Percentiles rank a stretch among this genome's conserved stretches.
Evolutionary conservation across 1,284 basidiomycete species (phyloP).

Genomic region (Hemileia vastatrix): DNA sequence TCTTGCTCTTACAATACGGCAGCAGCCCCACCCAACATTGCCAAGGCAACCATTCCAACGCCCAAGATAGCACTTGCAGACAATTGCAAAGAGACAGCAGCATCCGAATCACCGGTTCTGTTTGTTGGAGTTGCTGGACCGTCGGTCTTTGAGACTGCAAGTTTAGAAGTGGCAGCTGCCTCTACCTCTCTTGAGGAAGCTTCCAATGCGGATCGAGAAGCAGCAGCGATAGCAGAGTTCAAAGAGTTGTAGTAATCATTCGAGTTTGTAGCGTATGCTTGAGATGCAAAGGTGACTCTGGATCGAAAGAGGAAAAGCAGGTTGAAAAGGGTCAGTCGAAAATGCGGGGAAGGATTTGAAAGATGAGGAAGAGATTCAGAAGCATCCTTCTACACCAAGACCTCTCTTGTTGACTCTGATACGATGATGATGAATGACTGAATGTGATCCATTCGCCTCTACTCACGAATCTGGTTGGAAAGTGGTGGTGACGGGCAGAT

Average conservation of each 20-base stretch:
- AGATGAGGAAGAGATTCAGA: not conserved
- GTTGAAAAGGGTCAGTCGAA: not conserved
- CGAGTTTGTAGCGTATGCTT: not conserved
- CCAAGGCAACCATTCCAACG: not conserved
- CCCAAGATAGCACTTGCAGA: not conserved
- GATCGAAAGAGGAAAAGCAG: not conserved
- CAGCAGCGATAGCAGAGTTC: not conserved
- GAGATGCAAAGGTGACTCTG: not conserved
- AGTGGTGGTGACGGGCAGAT: slow-evolving; percentile 25
- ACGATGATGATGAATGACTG: too few species aligned
- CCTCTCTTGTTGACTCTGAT: too few species aligned
- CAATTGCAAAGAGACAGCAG: not conserved
- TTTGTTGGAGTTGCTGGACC: not conserved
- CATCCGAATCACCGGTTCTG: not conserved
- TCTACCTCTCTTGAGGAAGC: not conserved
- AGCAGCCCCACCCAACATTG: not conserved
- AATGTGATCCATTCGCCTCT: too few species aligned
- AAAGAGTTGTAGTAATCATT: not conserved
- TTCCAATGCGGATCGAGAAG: not conserved
- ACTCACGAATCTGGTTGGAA: slow-evolving; percentile 12
- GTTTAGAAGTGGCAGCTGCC: not conserved
- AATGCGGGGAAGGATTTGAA: not conserved
- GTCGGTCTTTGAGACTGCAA: not conserved
- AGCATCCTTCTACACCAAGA: too few species aligned
- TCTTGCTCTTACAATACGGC: not conserved